These are phyloP conservation scores for Oryza coarctata DNA, from an alignment of 176 grass and related monocot species.

Conservation along the genomic window DNA sequence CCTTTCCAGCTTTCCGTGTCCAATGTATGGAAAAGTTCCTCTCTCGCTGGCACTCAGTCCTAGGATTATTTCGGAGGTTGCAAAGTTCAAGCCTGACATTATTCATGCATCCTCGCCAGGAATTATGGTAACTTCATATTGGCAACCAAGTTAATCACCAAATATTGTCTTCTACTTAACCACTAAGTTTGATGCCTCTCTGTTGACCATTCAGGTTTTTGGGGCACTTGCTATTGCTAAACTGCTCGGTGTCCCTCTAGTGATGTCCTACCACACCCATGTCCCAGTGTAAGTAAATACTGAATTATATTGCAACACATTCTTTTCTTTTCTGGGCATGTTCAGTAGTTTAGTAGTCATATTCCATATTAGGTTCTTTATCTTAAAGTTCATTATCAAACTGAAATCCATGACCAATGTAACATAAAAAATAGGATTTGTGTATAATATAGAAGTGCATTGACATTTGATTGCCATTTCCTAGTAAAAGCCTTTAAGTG, in stretches of 20 bases:
- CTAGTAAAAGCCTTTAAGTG: not conserved
- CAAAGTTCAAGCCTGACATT: slow-evolving; percentile 94
- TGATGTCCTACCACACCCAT: slow-evolving; percentile 97
- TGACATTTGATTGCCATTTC: not conserved
- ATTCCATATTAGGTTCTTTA: not conserved
- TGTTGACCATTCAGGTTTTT: slow-evolving; percentile 65
- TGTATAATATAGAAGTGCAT: not conserved
- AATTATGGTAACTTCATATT: slow-evolving; percentile 70
- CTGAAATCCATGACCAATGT: not conserved
- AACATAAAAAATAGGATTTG: not conserved
- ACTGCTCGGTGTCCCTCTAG: slow-evolving; percentile 70
- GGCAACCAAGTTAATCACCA: not conserved
- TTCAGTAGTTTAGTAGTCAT: not conserved
- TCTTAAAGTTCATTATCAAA: not conserved
- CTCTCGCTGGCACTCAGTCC: slow-evolving; percentile 90
- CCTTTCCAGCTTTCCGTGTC: slow-evolving; percentile 82
- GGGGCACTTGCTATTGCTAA: slow-evolving; percentile 88
- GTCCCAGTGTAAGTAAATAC: slow-evolving; percentile 68
- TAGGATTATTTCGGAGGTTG: slow-evolving; percentile 89
- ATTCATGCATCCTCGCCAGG: slow-evolving; percentile 96
- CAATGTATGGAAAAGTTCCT: slow-evolving; percentile 90
- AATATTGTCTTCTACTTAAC: not conserved
- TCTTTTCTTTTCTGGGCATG: not conserved
- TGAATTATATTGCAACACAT: not conserved
- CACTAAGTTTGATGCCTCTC: not conserved